Conservation (phyloP, 2,329 filamentous ascomycete species). For the Cryphonectria naterciae region DNA sequence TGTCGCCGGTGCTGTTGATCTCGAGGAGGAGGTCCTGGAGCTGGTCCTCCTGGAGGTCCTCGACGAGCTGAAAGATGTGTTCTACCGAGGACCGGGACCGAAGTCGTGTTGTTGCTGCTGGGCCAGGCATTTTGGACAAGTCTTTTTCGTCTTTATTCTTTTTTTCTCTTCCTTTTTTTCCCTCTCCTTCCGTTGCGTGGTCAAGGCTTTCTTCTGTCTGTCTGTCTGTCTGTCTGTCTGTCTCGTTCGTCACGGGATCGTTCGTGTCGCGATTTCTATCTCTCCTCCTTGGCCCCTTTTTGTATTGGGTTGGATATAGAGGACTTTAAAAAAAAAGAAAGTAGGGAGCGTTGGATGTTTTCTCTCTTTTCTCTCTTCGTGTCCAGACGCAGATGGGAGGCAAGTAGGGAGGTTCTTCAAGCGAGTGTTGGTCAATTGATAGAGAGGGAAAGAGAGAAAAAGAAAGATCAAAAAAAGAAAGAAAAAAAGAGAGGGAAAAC, state of each 20-base stretch:
- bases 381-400: neutral
- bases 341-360: neutral
- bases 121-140: constrained; percentile 24
- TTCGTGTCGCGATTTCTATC: neutral
- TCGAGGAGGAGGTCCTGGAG: constrained; percentile 36
- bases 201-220: neutral
- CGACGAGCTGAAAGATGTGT: constrained; percentile 37
- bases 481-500: neutral
- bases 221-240: neutral
- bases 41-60: constrained; percentile 36
- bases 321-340: neutral
- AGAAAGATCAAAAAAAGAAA: neutral
- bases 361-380: neutral
- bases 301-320: neutral
- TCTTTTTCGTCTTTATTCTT: neutral
- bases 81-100: constrained; percentile 37
- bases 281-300: neutral
- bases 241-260: neutral
- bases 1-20: constrained; percentile 35
- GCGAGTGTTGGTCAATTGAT: neutral
- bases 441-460: neutral
- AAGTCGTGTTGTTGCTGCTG: constrained; percentile 32
- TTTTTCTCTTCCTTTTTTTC: neutral
- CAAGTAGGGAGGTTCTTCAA: neutral
- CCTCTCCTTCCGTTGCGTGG: neutral